Evolutionary conservation across 768 basidiomycete species (phyloP).

Genomic region (Kwoniella pini): DNA sequence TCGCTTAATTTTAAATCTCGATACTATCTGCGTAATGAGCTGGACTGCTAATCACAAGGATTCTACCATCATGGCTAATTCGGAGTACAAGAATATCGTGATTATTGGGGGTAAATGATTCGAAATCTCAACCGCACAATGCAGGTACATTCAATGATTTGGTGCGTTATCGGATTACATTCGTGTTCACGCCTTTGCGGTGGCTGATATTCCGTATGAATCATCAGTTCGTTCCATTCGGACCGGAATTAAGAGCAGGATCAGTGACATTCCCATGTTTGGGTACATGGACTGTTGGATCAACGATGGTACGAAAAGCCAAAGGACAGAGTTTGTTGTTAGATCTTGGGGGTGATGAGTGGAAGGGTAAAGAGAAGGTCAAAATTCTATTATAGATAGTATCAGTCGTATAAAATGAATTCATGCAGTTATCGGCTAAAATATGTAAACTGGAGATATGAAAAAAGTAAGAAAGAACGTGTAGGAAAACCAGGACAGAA

Average conservation of each 20-base stretch:
- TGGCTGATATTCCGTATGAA: neutral
- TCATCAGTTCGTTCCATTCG: constrained; percentile 33
- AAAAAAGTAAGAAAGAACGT: no score
- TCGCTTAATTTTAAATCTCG: no score
- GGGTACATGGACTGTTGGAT: constrained; percentile 87
- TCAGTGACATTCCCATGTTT: constrained; percentile 60
- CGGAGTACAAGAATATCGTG: constrained; percentile 42
- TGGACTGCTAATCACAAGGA: no score
- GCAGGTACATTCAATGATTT: constrained; percentile 75
- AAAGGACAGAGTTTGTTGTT: constrained; percentile 85
- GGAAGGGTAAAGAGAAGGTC: constrained; percentile 58
- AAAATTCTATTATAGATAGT: neutral
- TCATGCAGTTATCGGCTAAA: no score
- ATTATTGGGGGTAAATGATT: constrained; percentile 46
- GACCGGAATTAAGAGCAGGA: constrained; percentile 25
- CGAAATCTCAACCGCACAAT: no score
- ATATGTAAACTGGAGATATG: no score
- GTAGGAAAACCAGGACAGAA: no score
- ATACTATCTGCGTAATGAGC: no score
- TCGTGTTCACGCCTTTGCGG: neutral
- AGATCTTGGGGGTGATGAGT: constrained; percentile 66
- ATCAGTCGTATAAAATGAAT: neutral
- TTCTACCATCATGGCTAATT: no score
- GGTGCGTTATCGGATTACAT: constrained; percentile 60
- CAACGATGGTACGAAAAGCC: constrained; percentile 91